Percentiles rank a stretch among this genome's conserved stretches.
Conservation (phyloP, 768 basidiomycete species). For the Porphyrellus cyaneotinctus region DNA sequence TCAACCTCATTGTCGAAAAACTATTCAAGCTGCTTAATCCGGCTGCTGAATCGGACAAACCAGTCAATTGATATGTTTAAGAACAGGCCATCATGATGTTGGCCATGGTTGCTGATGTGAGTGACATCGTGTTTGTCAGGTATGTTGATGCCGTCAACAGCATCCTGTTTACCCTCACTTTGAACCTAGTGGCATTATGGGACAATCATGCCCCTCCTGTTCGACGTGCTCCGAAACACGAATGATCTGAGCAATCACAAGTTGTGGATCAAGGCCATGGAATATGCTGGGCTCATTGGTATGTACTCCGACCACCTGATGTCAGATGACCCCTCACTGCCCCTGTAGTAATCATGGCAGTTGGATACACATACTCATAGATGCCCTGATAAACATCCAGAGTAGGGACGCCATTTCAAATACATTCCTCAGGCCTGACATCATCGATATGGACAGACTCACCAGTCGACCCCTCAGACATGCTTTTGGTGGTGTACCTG, state of each 20-base stretch:
- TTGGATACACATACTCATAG: constrained; percentile 68
- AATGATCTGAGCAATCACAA: constrained; percentile 63
- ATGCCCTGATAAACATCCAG: constrained; percentile 72
- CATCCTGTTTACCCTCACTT: no score
- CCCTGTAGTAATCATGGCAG: no score
- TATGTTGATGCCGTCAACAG: constrained; percentile 27
- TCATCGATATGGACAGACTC: constrained; percentile 41
- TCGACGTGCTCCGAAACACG: constrained; percentile 72
- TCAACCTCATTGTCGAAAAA: constrained; percentile 75
- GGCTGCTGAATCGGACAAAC: constrained; percentile 37
- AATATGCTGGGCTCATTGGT: constrained; percentile 87
- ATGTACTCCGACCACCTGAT: constrained; percentile 18
- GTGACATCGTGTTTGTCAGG: constrained; percentile 74
- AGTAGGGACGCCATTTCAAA: constrained; percentile 40
- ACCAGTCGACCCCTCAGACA: constrained; percentile 66
- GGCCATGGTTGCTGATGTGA: constrained; percentile 86
- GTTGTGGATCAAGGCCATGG: constrained; percentile 82
- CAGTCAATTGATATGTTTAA: constrained; percentile 62
- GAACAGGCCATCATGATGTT: constrained; percentile 86
- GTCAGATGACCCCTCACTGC: neutral
- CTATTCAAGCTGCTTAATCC: constrained; percentile 57
- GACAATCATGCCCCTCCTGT: constrained; percentile 74
- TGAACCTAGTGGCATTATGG: constrained; percentile 59
- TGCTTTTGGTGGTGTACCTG: constrained; percentile 68
- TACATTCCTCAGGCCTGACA: neutral